Evolutionary conservation across 2,329 filamentous ascomycete genomes (phyloP), one percentile per base, ranked within the genome.

Genomic region (Fusarium sp.): DNA sequence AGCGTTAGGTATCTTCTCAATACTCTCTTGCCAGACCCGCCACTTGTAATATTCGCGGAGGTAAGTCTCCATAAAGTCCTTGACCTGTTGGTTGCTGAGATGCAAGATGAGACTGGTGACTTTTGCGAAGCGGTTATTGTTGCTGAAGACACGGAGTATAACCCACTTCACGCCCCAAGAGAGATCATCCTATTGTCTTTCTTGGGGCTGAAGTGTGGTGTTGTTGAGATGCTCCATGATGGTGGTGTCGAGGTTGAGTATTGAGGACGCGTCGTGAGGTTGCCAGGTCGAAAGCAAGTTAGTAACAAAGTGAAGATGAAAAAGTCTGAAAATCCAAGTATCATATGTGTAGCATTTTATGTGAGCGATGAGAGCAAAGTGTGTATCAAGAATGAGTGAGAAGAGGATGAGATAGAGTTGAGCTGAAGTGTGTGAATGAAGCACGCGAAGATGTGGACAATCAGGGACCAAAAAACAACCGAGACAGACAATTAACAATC

Each of bases 81-180:
- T 68, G 18, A 79, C 59, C 39, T 80, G 78, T 7, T 44, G n/a
- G 7, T 62, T 59, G 4, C 55, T 63, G 3, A 81, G 74, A 8
- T 58, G 73, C 9, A 81, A 59, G 20, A 77, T 56, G 6, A 72
- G 13, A 5, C 62, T 47, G 17, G 59, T 57, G 7, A 71, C 65
- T 28, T 75, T 72, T 26, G 72, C 57, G 38, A 80, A 80, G 3
- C 72, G 63, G 35, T 77, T 48, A 6, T 54, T 63, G 13, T 69
- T 54, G 41, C 63, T 62, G 10, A 81, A 61, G 8, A 78, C 36
- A 38, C 75, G 72, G 41, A 80, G 54, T 7, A 81, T 76, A 20
- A 74, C 45, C 79, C 79, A 81, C 44, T 72, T 75, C 22, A 75
- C 63, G 0, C 79, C 79, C 49, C 74, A 69, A 12, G 63, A 57